A percentile compares a stretch with the other conserved stretches of the same genome.
phyloP scores from a whole-genome alignment of 192 early-diverging fungal species.

The Coemansia sp. region DNA sequence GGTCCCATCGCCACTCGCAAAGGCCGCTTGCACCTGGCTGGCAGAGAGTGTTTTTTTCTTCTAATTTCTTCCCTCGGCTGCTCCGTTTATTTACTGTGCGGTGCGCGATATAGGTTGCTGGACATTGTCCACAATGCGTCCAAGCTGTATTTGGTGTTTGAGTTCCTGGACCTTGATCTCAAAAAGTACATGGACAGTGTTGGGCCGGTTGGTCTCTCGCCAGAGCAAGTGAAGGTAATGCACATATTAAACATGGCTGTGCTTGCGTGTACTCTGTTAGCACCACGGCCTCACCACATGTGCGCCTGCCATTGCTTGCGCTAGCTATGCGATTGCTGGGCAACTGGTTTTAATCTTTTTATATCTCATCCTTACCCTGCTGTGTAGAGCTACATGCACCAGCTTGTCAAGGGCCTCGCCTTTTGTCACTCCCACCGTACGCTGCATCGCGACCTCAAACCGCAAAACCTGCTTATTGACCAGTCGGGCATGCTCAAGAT shows the following conservation, averaged over 20 bases:
- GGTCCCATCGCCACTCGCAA: not conserved
- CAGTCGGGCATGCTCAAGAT: constrained; percentile 80
- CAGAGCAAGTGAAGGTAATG: constrained; percentile 59
- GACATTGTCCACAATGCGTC: constrained; percentile 85
- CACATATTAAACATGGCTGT: not conserved
- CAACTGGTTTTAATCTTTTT: not conserved
- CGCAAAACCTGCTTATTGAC: constrained; percentile 97
- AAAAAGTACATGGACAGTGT: constrained; percentile 80
- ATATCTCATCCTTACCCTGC: constrained; percentile 9
- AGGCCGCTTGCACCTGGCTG: not conserved
- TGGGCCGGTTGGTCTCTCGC: constrained; percentile 44
- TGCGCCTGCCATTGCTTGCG: not conserved
- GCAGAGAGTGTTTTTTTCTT: not conserved
- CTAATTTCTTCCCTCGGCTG: no score
- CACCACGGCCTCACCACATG: not conserved
- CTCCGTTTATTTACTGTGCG: no score
- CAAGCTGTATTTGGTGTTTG: constrained; percentile 92
- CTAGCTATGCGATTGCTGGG: not conserved
- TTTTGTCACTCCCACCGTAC: constrained; percentile 93
- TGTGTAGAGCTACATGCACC: constrained; percentile 79
- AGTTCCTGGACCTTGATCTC: constrained; percentile 88
- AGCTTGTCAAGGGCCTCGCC: constrained; percentile 79
- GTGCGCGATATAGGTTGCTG: constrained; percentile 69
- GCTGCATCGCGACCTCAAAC: constrained; percentile 95
- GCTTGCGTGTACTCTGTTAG: not conserved